A percentile compares a stretch with the other conserved stretches of the same genome.
Conservation (phyloP, 352 stramenopile species). For the Phytophthora tubulina region DNA sequence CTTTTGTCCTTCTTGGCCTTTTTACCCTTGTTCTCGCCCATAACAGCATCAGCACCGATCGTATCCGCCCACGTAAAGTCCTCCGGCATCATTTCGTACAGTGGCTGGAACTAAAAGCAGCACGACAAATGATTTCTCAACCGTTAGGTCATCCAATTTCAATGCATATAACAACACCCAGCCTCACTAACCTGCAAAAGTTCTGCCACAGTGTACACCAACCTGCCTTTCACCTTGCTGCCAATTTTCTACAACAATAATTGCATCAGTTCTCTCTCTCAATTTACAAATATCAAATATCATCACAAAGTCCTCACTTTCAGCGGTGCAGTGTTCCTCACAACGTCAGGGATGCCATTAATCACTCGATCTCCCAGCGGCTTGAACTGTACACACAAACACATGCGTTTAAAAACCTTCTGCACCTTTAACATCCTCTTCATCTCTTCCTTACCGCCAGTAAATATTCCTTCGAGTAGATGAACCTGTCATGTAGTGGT, state of each 20-base stretch:
- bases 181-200: slow-evolving; percentile 55
- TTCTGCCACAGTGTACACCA: slow-evolving; percentile 73
- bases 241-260: slow-evolving; percentile 52
- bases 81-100: slow-evolving; percentile 74
- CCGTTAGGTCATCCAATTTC: not conserved
- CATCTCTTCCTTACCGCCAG: slow-evolving; percentile 40
- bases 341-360: slow-evolving; percentile 54
- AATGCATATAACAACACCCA: slow-evolving; percentile 1
- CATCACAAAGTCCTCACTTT: slow-evolving; percentile 37
- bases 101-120: slow-evolving; percentile 63
- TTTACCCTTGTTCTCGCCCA: slow-evolving; percentile 60
- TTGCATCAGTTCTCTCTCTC: not conserved
- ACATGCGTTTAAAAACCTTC: slow-evolving; percentile 1
- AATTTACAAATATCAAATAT: slow-evolving; percentile 1
- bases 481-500: slow-evolving; percentile 48
- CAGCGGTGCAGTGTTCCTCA: slow-evolving; percentile 48
- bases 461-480: slow-evolving; percentile 77
- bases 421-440: not conserved
- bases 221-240: slow-evolving; percentile 52
- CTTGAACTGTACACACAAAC: slow-evolving; percentile 56
- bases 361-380: slow-evolving; percentile 57
- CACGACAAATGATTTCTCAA: not conserved
- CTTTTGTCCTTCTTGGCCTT: slow-evolving; percentile 65
- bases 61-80: slow-evolving; percentile 74
- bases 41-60: slow-evolving; percentile 57